Evolutionary conservation across 2,329 filamentous ascomycete species (phyloP).

Genomic region (Monilinia fructigena): DNA sequence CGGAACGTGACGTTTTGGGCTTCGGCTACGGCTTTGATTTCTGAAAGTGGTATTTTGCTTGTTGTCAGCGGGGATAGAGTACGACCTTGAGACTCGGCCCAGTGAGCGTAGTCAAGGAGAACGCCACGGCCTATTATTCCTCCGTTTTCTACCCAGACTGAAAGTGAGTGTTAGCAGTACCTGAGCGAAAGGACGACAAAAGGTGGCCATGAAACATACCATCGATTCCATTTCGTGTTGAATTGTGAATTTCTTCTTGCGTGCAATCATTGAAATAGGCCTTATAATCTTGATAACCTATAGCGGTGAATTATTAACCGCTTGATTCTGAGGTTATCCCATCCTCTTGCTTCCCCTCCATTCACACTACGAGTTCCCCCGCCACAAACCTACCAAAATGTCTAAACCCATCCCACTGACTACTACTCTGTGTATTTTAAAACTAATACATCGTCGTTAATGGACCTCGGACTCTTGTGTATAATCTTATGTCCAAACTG

Average conservation of each 20-base stretch:
- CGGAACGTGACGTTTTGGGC: slow-evolving; percentile 42
- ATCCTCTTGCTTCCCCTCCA: not conserved
- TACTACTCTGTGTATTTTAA: slow-evolving; percentile 54
- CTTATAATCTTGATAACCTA: slow-evolving; percentile 40
- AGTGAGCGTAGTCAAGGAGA: slow-evolving; percentile 52
- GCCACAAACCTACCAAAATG: slow-evolving; percentile 38
- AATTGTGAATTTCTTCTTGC: slow-evolving; percentile 33
- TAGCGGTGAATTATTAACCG: not conserved
- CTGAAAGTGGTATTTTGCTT: slow-evolving; percentile 33
- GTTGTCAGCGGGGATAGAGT: slow-evolving; percentile 54
- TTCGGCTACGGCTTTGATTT: slow-evolving; percentile 41
- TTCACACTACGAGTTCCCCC: too few relatives aligned
- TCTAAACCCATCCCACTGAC: slow-evolving; percentile 49
- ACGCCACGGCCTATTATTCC: slow-evolving; percentile 53
- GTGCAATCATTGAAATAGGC: slow-evolving; percentile 41
- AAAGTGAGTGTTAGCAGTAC: not conserved
- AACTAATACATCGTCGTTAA: slow-evolving; percentile 61
- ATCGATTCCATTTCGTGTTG: slow-evolving; percentile 34
- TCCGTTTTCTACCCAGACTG: slow-evolving; percentile 44
- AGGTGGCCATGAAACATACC: slow-evolving; percentile 25
- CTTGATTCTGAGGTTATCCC: too few relatives aligned
- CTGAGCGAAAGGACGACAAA: too few relatives aligned
- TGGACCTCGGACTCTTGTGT: slow-evolving; percentile 50
- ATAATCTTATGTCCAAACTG: slow-evolving; percentile 55
- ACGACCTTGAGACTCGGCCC: slow-evolving; percentile 57